Evolutionary conservation across 2,329 filamentous ascomycete species (phyloP), one percentile per base, ranked within the genome.

Genomic region (Rhynchosporium agropyri): DNA sequence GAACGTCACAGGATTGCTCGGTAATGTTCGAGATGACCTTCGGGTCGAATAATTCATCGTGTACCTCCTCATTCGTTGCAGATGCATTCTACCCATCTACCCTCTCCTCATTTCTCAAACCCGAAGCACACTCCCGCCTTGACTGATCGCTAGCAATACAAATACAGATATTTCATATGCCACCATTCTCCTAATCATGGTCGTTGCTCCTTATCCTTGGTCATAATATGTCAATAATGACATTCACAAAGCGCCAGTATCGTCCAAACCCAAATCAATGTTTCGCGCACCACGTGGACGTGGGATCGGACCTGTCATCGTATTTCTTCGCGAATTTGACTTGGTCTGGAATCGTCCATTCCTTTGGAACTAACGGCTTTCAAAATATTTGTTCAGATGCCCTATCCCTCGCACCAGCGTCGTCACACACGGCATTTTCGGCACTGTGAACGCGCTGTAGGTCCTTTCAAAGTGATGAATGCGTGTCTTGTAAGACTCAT

Each of bases 141-240:
- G 31, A 29, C 48, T 20, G 46, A 58, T 28, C 45, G 55, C 59
- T 66, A 64, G 64, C 64, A 62, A 65, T 65, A 65, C 56, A 63
- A 63, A 58, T 66, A 66, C 64, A 66, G 40, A 60, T 62, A 62
- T 65, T 54, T 56, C 51, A 61, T 53, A 60, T 57, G 42, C 51
- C 49, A n/a, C 33, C 50, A 46, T 28, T 43, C 57, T 20, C 50
- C 12, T 43, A 45, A 38, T 20, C 45, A 43, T 20, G 29, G 40
- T 49, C 31, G 26, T 45, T 46, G 10, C 28, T 51, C 38, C 49
- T 50, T 40, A 38, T 58, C 33, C 43, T 26, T 50, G 53, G 42
- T 38, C 51, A 26, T 46, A 55, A 60, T 42, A 60, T 51, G 33
- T 49, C 29, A 38, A 58, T 28, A 50, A 29, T 53, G 42, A 58